Base-by-base conservation (phyloP, 2,329 filamentous ascomycete genomes). In the Ustulina deusta region DNA sequence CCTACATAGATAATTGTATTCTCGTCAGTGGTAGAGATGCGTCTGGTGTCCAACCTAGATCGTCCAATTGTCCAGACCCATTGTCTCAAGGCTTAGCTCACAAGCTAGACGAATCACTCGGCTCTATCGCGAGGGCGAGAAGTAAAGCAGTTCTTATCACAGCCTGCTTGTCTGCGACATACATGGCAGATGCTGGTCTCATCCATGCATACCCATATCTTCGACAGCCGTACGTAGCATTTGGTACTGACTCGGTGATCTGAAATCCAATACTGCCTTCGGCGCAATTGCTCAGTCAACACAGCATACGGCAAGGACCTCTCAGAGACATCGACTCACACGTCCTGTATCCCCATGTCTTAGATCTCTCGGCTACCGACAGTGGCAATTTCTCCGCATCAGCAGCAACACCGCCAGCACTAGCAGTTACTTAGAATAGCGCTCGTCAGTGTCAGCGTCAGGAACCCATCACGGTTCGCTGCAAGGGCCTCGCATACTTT, bases 291-390 rank as follows among this genome's bases (percentile, higher is more conserved):
- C 40, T 58, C 57, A 29, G 25, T 54, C 46, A 52, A 58, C 51
- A 56, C 51, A 27, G 40, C 40, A 34, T 56, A 61, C 15, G 49
- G 54, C 52, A 56, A 36, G 32, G 38, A 55, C 44, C 57, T 58
- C 32, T 59, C 20, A 59, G 51, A 65, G 62, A 69, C 55, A 64
- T 51, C 57, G 59, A 66, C 48, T 65, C 44, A 56, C 34, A 32
- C 29, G 48, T 62, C 55, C 52, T 62, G 62, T 62, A 36, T 32
- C 27, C 32, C 46, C 44, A 61, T 55, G 57, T 67, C 63, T 66
- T 22, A 66, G 63, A 66, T 66, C 56, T 38, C 68, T 66, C 66
- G 66, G 69, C 40, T 71, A 56, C 59, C 65, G 32, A 57, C 61
- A 55, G 61, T 51, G 52, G 48, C 36, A 70, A 60, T 60, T 58